Base-by-base conservation (phyloP, 768 basidiomycete species). In the Antrodiella citrinella region DNA sequence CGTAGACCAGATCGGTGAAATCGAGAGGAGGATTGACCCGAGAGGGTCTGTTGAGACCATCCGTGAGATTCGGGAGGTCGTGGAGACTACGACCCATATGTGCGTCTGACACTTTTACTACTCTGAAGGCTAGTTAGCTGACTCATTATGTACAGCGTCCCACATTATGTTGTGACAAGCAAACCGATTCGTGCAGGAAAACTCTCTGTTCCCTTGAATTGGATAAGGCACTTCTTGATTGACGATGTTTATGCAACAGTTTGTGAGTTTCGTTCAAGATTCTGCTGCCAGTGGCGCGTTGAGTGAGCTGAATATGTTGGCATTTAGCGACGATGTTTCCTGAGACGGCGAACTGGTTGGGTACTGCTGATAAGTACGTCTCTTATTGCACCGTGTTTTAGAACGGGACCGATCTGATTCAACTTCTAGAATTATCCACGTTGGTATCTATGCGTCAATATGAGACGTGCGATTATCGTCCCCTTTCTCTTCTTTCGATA, bases 241-340 rank as follows among this genome's bases (percentile, higher is more conserved):
- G 82, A 85, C 58, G 75, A 72, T n/a, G 57, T 86, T 1, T 85
- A 85, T 62, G 74, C 73, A 35, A 75, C 80, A 20, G 60, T 84
- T 30, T 67, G 77, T 80, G 49, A 50, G 69, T 59, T 3, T 19
- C 18, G 52, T 11, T 26, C 2, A 4, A n/a, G n/a, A n/a, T n/a
- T n/a, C n/a, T n/a, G 39, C 2, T 21, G 13, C 35, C 18, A 51
- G 12, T 60, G 3, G 9, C 48, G 35, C 48, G 7, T 19, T n/a
- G 41, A 9, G 41, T 18, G 9, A 43, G 9, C n/a, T 18, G 41
- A 43, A 43, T 20, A 4, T 26, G 3, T n/a, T 45, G 26, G 3
- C 30, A 15, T 46, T 2, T 35, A 77, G 78, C 70, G 1, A 75
- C 72, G 0, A 78, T 82, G 73, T 81, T 82, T 67, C 82, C 81